Conservation (phyloP, 148 eudicot species). For the Fagopyrum tataricum region DNA sequence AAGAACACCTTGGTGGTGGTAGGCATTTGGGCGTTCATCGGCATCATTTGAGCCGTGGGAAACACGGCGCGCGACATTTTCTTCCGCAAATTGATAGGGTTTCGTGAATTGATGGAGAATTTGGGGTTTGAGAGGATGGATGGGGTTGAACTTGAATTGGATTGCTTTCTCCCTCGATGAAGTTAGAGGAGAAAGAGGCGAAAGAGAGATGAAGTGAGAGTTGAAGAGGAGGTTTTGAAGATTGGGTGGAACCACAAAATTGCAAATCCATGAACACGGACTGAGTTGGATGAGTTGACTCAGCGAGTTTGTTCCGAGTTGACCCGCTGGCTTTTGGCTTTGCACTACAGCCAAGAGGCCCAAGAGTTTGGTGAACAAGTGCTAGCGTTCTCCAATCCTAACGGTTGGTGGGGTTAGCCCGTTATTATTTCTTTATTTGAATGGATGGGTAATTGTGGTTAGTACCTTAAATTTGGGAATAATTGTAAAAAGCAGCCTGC, state of each 20-base stretch:
- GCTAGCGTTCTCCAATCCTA: background rate
- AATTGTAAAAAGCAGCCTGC: too few relatives aligned
- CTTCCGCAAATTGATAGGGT: background rate
- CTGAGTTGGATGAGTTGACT: conserved; percentile 7
- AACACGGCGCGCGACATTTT: conserved; percentile 56
- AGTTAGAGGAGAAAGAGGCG: background rate
- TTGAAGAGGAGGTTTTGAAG: conserved; percentile 1
- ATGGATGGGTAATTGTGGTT: too few relatives aligned
- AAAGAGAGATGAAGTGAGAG: background rate
- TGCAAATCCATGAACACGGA: background rate
- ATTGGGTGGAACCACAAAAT: background rate
- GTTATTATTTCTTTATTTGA: too few relatives aligned
- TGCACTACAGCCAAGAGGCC: background rate
- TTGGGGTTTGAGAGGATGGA: background rate
- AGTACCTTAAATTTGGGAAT: too few relatives aligned
- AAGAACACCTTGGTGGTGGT: background rate
- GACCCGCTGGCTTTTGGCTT: background rate
- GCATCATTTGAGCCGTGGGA: conserved; percentile 56
- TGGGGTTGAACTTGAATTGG: background rate
- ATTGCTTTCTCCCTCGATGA: background rate
- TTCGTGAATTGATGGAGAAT: background rate
- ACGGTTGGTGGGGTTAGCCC: too few relatives aligned
- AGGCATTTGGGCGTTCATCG: conserved; percentile 46
- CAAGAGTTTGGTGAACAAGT: background rate
- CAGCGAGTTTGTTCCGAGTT: background rate